Conservation (phyloP, 192 early-diverging fungal genomes). For the Backusella luteola region DNA sequence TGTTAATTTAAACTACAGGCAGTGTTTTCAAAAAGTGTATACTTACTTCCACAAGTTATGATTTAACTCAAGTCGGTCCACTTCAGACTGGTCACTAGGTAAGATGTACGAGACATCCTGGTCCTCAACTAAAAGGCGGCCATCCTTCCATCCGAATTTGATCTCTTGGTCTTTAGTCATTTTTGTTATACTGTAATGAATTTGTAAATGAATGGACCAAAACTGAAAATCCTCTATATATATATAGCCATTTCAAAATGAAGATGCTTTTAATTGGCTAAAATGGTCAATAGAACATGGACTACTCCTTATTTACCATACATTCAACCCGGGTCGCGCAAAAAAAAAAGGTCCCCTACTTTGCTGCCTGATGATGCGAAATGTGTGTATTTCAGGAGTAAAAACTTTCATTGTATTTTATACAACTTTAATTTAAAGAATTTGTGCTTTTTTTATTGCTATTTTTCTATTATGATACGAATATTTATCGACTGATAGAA, state of each 20-base stretch:
- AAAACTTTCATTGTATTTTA: not conserved
- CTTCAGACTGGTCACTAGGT: constrained; percentile 30
- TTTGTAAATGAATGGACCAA: not conserved
- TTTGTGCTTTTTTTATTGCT: too few relatives aligned
- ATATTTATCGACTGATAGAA: too few relatives aligned
- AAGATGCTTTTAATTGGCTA: not conserved
- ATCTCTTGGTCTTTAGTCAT: not conserved
- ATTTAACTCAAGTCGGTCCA: constrained; percentile 27
- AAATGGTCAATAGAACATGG: not conserved
- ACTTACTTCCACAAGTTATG: constrained; percentile 32
- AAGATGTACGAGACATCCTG: constrained; percentile 25
- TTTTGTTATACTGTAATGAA: not conserved
- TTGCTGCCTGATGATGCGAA: not conserved
- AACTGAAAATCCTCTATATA: not conserved
- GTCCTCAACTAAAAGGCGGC: constrained; percentile 14
- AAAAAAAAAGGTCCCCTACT: not conserved
- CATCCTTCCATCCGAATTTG: constrained; percentile 8
- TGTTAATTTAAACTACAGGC: not conserved
- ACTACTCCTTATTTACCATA: not conserved
- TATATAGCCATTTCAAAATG: not conserved
- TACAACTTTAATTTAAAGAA: too few relatives aligned
- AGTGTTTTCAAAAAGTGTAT: not conserved
- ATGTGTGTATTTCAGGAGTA: not conserved
- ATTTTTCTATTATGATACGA: too few relatives aligned
- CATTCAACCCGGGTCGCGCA: not conserved